phyloP scores from a whole-genome alignment of 1,284 basidiomycete genomes.

The Cutaneotrichosporon dermatis region DNA sequence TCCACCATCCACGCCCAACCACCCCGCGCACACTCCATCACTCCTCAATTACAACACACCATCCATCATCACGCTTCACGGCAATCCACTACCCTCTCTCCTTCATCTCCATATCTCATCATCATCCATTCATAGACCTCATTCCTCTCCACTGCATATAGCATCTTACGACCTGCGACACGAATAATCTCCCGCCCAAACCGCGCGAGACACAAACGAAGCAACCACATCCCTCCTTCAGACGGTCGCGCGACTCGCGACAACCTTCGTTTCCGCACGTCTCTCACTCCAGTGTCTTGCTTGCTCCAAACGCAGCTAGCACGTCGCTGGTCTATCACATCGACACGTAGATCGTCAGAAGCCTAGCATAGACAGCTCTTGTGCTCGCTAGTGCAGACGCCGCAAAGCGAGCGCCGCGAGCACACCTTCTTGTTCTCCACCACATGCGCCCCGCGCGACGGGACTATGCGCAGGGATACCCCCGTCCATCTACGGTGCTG shows the following conservation, averaged over 20 bases:
- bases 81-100: not conserved
- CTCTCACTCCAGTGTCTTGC: not conserved
- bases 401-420: not conserved
- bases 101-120: not conserved
- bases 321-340: not conserved
- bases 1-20: not conserved
- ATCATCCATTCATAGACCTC: not conserved
- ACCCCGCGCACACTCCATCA: not conserved
- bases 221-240: not conserved
- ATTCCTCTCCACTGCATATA: not conserved
- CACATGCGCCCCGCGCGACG: constrained; percentile 14
- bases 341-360: not conserved
- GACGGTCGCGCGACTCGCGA: constrained; percentile 1
- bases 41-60: not conserved
- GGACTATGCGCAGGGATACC: constrained; percentile 15
- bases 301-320: too few species aligned
- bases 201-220: not conserved
- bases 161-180: not conserved
- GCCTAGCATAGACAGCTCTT: not conserved
- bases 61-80: too few species aligned
- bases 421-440: not conserved
- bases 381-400: not conserved
- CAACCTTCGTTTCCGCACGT: not conserved
- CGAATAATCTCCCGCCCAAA: not conserved
- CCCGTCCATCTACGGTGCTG: constrained; percentile 14